Base-by-base conservation (phyloP, 257 asterid species). In the Scutellaria baicalensis region DNA sequence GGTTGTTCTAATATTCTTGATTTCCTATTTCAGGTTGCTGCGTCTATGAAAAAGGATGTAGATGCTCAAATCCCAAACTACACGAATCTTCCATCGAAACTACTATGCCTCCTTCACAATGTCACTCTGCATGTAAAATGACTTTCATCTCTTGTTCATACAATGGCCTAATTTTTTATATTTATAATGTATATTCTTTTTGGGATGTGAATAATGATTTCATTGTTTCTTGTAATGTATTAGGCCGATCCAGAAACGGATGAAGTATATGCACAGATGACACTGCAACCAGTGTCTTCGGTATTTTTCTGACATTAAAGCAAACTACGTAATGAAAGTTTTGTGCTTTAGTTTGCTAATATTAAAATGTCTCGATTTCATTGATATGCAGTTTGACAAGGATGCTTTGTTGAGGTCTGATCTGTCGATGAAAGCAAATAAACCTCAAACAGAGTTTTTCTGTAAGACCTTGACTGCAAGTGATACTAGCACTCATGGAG, bases 401-500 rank as follows among this genome's bases (percentile, higher is more conserved):
- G 98, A 93, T 66, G 97, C 92, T 23, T 80, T 93, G 59, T 75
- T 93, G 81, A 83, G 95, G 80, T 93, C 97, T 7, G 98, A 93
- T 74, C 78, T 93, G 77, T 82, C 91, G 11, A 85, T 76, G 64
- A 91, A 87, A 82, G 82, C 79, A 66, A 84, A 83, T 78, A 91
- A 81, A 68, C 97, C 91, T 5, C 98, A 83, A 78, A 78, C 95
- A 0, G 98, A 93, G 54, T 93, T 93, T 63, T 91, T 93, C 88
- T 93, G 98, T 50, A 93, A 93, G 81, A 90, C 98, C 21, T 81
- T 93, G 83, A 93, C 98, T 23, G 97, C 98, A 18, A 93, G 98
- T 81, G 97, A 93, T 73, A 93, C 98, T 4, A 93, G 98, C 85
- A 93, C 98, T 49, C 98, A 93, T 71, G 98, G 98, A 38, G 98